phyloP scores from a whole-genome alignment of 2,329 filamentous ascomycete species.

The Trematosphaeria pertusa region DNA sequence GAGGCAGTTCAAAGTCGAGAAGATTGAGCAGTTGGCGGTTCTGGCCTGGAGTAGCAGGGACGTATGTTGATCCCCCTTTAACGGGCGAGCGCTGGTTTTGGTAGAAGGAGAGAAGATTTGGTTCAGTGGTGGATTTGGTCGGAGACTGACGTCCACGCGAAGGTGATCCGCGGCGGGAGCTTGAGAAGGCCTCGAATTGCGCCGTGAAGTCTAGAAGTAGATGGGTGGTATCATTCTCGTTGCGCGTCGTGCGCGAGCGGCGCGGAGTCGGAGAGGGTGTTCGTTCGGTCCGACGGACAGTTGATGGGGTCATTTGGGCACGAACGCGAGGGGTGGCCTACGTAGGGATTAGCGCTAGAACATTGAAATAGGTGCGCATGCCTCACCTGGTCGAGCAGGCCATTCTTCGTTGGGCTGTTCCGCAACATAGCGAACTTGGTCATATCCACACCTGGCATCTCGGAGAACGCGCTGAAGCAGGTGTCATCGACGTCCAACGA shows the following conservation, averaged over 20 bases:
- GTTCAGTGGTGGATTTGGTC: constrained; percentile 56
- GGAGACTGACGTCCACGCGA: constrained; percentile 55
- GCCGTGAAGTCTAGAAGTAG: constrained; percentile 89
- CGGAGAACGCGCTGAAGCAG: constrained; percentile 87
- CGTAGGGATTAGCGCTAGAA: constrained; percentile 10
- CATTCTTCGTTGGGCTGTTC: constrained; percentile 58
- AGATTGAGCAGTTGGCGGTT: constrained; percentile 43
- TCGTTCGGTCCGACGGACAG: constrained; percentile 52
- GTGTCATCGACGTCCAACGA: constrained; percentile 66
- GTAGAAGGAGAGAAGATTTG: constrained; percentile 56
- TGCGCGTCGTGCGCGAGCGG: constrained; percentile 54
- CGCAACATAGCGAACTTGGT: constrained; percentile 80
- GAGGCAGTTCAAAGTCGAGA: constrained; percentile 92
- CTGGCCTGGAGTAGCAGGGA: constrained; percentile 40
- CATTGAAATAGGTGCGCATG: not conserved
- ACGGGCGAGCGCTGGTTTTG: constrained; percentile 43
- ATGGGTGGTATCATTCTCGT: constrained; percentile 71
- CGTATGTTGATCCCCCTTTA: constrained; percentile 30
- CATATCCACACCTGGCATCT: constrained; percentile 77
- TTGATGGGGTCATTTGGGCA: constrained; percentile 57
- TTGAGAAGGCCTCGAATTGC: constrained; percentile 66
- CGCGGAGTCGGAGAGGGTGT: constrained; percentile 63
- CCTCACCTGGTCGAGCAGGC: constrained; percentile 31
- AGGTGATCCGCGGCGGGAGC: constrained; percentile 49
- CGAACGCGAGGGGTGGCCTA: constrained; percentile 45